Conservation (phyloP, 2,329 filamentous ascomycete genomes). For the Periconia digitata region DNA sequence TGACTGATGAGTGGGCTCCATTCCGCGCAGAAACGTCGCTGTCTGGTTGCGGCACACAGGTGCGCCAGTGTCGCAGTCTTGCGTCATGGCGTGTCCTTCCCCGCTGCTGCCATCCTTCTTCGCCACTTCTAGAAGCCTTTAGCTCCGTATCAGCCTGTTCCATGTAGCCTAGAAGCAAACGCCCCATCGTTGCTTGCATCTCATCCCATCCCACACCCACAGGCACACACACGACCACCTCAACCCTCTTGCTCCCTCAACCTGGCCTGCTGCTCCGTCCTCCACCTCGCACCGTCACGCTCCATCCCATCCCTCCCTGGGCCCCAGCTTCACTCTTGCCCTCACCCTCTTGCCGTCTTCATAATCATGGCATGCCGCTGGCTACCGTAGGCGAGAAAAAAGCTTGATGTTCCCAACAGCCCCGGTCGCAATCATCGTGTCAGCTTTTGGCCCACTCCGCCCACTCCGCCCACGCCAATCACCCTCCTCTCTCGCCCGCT, state of each 20-base stretch:
- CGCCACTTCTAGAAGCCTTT: conserved; percentile 7
- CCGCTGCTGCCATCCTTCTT: conserved; percentile 1
- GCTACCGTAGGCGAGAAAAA: background rate
- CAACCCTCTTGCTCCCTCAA: too few relatives aligned
- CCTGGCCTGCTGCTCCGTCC: background rate
- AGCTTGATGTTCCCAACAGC: background rate
- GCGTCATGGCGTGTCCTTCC: background rate
- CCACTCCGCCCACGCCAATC: background rate
- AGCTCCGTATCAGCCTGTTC: background rate
- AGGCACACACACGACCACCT: too few relatives aligned
- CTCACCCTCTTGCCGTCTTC: background rate
- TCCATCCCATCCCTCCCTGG: background rate
- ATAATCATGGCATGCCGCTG: too few relatives aligned
- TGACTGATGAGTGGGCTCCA: too few relatives aligned
- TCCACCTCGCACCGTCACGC: background rate
- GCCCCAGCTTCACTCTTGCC: background rate
- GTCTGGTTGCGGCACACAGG: background rate
- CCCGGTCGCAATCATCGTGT: background rate
- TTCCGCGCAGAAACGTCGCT: background rate
- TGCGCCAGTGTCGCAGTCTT: conserved; percentile 1
- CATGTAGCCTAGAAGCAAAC: background rate
- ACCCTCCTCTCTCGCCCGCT: background rate
- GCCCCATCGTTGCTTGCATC: too few relatives aligned
- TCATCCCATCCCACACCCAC: too few relatives aligned
- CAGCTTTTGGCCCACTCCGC: background rate